phyloP scores from a whole-genome alignment of 1,284 basidiomycete species.

The Fomitopsis pinicola region DNA sequence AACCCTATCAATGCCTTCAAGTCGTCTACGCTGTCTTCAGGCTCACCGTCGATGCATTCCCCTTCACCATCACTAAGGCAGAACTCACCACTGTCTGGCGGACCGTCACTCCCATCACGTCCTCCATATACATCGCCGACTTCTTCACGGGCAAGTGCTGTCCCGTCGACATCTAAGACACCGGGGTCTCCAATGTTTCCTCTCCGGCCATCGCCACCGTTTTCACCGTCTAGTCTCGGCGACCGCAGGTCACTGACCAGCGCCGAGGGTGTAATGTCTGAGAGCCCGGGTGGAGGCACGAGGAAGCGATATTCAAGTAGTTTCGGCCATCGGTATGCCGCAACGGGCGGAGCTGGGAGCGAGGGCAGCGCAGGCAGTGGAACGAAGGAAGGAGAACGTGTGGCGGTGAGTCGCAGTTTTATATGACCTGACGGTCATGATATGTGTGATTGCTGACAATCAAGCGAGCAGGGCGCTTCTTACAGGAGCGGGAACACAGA shows the following conservation, averaged over 20 bases:
- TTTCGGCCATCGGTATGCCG: slow-evolving; percentile 63
- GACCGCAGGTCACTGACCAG: slow-evolving; percentile 36
- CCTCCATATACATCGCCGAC: slow-evolving; percentile 34
- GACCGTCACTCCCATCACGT: slow-evolving; percentile 31
- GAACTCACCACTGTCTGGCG: slow-evolving; percentile 31
- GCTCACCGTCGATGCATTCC: slow-evolving; percentile 44
- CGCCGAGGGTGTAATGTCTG: slow-evolving; percentile 23
- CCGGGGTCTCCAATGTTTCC: slow-evolving; percentile 22
- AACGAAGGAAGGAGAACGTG: slow-evolving; percentile 32
- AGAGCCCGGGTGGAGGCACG: slow-evolving; percentile 19
- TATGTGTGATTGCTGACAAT: slow-evolving; percentile 1
- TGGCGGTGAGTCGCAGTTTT: slow-evolving; percentile 22
- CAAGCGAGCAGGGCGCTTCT: slow-evolving; percentile 32
- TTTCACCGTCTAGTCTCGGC: slow-evolving; percentile 44
- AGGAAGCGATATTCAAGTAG: slow-evolving; percentile 53
- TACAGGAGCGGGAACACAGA: slow-evolving; percentile 50
- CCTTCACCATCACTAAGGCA: slow-evolving; percentile 44
- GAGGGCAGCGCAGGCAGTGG: slow-evolving; percentile 38
- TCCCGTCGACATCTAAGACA: neutral
- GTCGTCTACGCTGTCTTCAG: slow-evolving; percentile 58
- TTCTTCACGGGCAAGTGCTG: slow-evolving; percentile 29
- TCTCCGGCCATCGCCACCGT: slow-evolving; percentile 40
- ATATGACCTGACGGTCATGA: neutral
- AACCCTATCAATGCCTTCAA: slow-evolving; percentile 60
- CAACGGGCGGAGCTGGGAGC: slow-evolving; percentile 34